These are phyloP conservation scores for Pichia cactophila DNA, from an alignment of 1,139 yeast genomes.

Conservation along the genomic window DNA sequence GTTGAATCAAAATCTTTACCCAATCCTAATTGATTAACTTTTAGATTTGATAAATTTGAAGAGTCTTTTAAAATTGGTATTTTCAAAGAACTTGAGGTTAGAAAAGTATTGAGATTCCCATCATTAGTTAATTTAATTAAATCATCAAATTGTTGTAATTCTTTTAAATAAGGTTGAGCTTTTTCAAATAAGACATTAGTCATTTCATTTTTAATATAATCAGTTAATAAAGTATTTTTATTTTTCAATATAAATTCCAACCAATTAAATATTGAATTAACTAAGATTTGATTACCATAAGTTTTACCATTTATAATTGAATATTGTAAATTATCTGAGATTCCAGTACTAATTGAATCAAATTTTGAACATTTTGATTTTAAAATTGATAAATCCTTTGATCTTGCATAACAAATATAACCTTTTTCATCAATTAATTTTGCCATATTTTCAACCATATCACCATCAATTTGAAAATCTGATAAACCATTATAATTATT, in stretches of 20 bases:
- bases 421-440: conserved; percentile 11
- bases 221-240: conserved; percentile 12
- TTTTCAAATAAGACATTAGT: conserved; percentile 10
- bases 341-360: not conserved
- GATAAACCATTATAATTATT: conserved; percentile 1
- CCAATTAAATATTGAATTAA: conserved; percentile 11
- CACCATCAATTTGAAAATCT: conserved; percentile 2
- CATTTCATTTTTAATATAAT: conserved; percentile 13
- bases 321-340: conserved; percentile 1
- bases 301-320: conserved; percentile 5
- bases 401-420: conserved; percentile 6
- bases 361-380: conserved; percentile 1
- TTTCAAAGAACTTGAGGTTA: not conserved
- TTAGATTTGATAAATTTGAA: not conserved
- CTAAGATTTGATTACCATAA: conserved; percentile 4
- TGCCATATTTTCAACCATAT: conserved; percentile 5
- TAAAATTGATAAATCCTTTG: conserved; percentile 3
- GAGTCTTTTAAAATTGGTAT: conserved; percentile 10
- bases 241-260: conserved; percentile 11
- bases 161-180: conserved; percentile 7
- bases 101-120: not conserved
- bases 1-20: not conserved
- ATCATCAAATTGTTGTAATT: conserved; percentile 1
- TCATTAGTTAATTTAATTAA: not conserved
- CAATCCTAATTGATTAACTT: not conserved